A percentile compares a stretch with the other conserved stretches of the same genome.
Evolutionary conservation across 2,329 filamentous ascomycete species (phyloP).

Genomic region (Trichoderma citrinoviride): DNA sequence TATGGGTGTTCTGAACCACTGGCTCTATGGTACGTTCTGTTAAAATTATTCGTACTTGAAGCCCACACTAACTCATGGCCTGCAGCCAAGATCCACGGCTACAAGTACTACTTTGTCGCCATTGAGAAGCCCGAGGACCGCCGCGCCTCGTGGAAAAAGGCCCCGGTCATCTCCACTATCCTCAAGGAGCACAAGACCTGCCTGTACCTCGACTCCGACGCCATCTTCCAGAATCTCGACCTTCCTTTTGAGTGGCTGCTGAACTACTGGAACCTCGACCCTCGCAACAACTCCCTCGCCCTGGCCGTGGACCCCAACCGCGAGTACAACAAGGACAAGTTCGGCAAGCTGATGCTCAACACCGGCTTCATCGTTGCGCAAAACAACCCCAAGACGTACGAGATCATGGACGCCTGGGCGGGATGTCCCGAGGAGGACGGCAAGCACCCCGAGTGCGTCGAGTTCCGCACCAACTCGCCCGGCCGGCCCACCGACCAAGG

Average conservation of each 20-base stretch:
- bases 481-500: constrained; percentile 44
- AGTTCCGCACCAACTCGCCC: constrained; percentile 38
- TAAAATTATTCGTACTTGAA: neutral
- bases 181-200: constrained; percentile 44
- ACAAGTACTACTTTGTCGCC: constrained; percentile 47
- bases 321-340: constrained; percentile 41
- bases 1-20: constrained; percentile 44
- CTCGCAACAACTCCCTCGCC: constrained; percentile 41
- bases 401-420: constrained; percentile 50
- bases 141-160: constrained; percentile 48
- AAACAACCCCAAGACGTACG: constrained; percentile 47
- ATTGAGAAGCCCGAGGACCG: constrained; percentile 40
- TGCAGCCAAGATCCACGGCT: constrained; percentile 45
- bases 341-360: constrained; percentile 45
- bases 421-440: constrained; percentile 41
- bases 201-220: constrained; percentile 46
- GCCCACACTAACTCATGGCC: constrained; percentile 25
- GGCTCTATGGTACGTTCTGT: constrained; percentile 39
- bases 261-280: constrained; percentile 46
- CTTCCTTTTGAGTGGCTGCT: constrained; percentile 48
- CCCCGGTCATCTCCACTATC: constrained; percentile 42
- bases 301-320: constrained; percentile 41
- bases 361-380: constrained; percentile 55
- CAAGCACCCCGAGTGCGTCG: constrained; percentile 39
- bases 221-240: constrained; percentile 44